Base-by-base conservation (phyloP, 1,139 yeast species). In the Trichomonascaceae sp. region DNA sequence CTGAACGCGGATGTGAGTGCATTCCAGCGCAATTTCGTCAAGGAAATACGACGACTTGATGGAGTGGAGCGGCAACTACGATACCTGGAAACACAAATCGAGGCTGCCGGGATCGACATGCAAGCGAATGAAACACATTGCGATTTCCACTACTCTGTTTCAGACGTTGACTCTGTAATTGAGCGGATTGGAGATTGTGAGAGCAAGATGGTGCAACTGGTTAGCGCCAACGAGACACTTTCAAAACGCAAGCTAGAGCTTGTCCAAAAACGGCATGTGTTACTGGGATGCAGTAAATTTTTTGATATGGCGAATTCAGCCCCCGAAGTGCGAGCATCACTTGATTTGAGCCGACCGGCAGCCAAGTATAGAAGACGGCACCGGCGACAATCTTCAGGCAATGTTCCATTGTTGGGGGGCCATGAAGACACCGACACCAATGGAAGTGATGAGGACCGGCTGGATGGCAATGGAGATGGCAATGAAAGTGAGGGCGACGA, bases 1-100 rank as follows among this genome's bases (percentile, higher is more conserved):
- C 44, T 52, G 32, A 89, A 89, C 57, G 64, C 78, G 28, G 74
- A 71, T 49, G 72, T 84, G 36, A 77, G 79, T 38, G 69, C 87
- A 9, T 89, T 89, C 60, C 98, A 89, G 57, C 66, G 98, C 42
- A 74, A 93, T 1, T 89, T 79, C 53, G 85, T 89, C 32, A 69
- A 69, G 45, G 97, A 92, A 47, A 73, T 85, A 37, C 69, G 94
- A 44, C 64, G 69, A 34, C 55, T 73, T 34, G 81, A 76, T 48
- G 69, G 74, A 43, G 67, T 70, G 3, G 71, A 76, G 51, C 67
- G 84, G 42, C 84, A 76, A 50, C 62, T 69, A 33, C 37, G 38
- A 27, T 63, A 46, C 38, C 54, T 59, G 37, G 47, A 41, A 22
- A 29, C 44, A 14, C 57, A 57, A 32, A 31, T 41, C n/a, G 37